Percentiles rank a stretch among this genome's conserved stretches.
Evolutionary conservation across 2,329 filamentous ascomycete species (phyloP).

Genomic region (Ceratocystis lukuohia): DNA sequence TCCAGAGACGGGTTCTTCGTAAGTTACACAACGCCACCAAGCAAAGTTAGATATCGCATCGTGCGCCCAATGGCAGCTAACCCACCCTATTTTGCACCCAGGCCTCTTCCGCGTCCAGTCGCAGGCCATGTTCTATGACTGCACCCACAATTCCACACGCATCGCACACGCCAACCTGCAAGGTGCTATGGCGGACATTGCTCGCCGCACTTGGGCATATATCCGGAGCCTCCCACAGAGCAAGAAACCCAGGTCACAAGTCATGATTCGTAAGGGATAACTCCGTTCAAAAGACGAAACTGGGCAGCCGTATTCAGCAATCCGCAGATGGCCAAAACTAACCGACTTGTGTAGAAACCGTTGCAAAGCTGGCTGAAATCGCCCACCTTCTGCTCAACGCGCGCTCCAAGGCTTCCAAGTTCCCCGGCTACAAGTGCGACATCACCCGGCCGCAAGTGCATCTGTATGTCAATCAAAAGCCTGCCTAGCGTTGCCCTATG

Average conservation of each 20-base stretch:
- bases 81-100: slow-evolving; percentile 22
- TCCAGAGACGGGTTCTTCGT: slow-evolving; percentile 67
- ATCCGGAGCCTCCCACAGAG: slow-evolving; percentile 41
- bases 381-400: slow-evolving; percentile 52
- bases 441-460: slow-evolving; percentile 15
- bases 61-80: not conserved
- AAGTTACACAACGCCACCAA: slow-evolving; percentile 23
- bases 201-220: slow-evolving; percentile 59
- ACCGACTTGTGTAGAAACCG: slow-evolving; percentile 43
- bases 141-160: slow-evolving; percentile 54
- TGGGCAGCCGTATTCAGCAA: not conserved
- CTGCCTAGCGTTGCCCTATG: no score
- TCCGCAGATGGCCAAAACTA: slow-evolving; percentile 18
- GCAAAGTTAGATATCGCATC: no score
- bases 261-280: slow-evolving; percentile 49
- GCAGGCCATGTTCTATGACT: slow-evolving; percentile 72
- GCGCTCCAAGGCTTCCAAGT: slow-evolving; percentile 32
- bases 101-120: slow-evolving; percentile 71
- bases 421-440: slow-evolving; percentile 43
- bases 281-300: not conserved
- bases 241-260: slow-evolving; percentile 41
- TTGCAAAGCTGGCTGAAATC: slow-evolving; percentile 51
- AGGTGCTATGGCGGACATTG: slow-evolving; percentile 62
- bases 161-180: slow-evolving; percentile 65
- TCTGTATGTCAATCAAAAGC: slow-evolving; percentile 13